These are phyloP conservation scores for Gossypioides kirkii DNA, from an alignment of 345 rosid genomes.

Conservation along the genomic window DNA sequence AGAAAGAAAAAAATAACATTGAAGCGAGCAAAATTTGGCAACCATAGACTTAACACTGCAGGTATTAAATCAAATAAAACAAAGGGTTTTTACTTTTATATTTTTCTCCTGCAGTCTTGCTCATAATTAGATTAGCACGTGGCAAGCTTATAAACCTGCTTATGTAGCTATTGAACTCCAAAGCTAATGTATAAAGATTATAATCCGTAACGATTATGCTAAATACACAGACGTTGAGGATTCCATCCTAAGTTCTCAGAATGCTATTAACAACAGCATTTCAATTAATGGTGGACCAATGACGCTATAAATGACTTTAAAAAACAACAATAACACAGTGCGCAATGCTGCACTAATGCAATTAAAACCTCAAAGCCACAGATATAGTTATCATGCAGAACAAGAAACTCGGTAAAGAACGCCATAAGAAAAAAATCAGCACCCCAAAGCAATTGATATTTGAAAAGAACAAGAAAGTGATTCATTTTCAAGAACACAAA, in stretches of 20 bases:
- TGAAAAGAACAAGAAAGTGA: background rate
- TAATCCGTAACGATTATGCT: background rate
- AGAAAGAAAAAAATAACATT: background rate
- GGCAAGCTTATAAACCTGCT: background rate
- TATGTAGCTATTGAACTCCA: background rate
- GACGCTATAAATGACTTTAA: background rate
- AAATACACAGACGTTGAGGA: too few relatives aligned
- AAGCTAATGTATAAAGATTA: background rate
- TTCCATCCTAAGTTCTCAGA: background rate
- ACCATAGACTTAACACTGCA: background rate
- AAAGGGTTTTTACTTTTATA: background rate
- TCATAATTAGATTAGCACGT: background rate
- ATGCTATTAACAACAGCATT: background rate
- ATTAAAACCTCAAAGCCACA: background rate
- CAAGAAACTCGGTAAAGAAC: background rate
- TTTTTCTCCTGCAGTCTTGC: background rate
- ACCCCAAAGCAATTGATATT: background rate
- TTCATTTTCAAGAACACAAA: background rate
- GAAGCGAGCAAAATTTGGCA: background rate
- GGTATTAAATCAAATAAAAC: background rate
- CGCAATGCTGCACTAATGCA: background rate
- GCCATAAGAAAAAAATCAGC: background rate
- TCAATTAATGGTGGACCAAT: background rate
- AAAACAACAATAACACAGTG: background rate
- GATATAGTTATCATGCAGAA: background rate